Conservation (phyloP, 148 eudicot species). For the Talinum fruticosum region DNA sequence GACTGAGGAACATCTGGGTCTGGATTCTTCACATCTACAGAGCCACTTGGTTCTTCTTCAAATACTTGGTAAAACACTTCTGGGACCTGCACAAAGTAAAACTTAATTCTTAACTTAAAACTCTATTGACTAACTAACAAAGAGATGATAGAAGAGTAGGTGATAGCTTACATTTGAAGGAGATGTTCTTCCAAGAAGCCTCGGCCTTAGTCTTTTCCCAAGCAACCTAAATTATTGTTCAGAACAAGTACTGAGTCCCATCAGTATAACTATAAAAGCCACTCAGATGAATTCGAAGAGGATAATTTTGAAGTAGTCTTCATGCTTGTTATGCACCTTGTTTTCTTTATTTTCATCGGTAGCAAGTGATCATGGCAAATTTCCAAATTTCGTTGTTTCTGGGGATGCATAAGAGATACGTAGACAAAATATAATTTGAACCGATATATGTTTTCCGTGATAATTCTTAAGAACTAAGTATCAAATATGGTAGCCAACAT, state of each 20-base stretch:
- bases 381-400: too few relatives aligned
- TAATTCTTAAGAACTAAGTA: too few relatives aligned
- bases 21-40: conserved; percentile 30
- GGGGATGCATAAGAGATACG: too few relatives aligned
- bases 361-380: not conserved
- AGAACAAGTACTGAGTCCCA: not conserved
- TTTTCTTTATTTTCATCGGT: not conserved
- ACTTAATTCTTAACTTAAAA: too few relatives aligned
- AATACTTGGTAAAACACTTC: conserved; percentile 79
- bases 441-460: too few relatives aligned
- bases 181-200: conserved; percentile 48
- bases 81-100: conserved; percentile 48
- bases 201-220: conserved; percentile 75
- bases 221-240: conserved; percentile 53
- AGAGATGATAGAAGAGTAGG: not conserved
- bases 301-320: not conserved
- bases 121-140: not conserved
- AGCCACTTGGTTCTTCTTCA: conserved; percentile 57
- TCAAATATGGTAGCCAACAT: too few relatives aligned
- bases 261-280: not conserved
- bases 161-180: conserved; percentile 67
- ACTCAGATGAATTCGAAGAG: not conserved
- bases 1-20: conserved; percentile 59
- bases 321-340: not conserved
- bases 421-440: too few relatives aligned